phyloP scores from a whole-genome alignment of 495 filamentous ascomycete species.

The Neurospora terricola region DNA sequence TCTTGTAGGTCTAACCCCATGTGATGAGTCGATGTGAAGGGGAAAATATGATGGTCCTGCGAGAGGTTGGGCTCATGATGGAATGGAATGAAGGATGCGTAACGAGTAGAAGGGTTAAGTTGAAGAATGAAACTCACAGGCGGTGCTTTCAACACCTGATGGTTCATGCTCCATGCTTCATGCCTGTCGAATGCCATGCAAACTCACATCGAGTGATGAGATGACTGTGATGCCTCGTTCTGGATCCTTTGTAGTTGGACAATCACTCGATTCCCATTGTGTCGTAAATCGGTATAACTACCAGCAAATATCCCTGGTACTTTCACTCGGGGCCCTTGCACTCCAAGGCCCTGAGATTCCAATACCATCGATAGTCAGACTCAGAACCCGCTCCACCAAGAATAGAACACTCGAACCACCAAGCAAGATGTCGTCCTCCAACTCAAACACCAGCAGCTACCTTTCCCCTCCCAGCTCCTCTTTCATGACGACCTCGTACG shows the following conservation, averaged over 20 bases:
- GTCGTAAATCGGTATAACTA: neutral
- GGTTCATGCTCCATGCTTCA: neutral
- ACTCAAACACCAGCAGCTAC: neutral
- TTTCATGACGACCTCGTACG: neutral
- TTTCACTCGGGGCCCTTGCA: no score
- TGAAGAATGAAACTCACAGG: neutral
- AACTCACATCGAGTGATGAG: neutral
- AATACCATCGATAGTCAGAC: neutral
- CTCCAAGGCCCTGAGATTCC: neutral
- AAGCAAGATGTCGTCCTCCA: neutral
- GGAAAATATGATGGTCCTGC: neutral
- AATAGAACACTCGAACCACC: neutral
- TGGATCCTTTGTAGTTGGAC: neutral
- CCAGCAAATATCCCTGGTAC: neutral
- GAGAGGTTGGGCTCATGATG: neutral
- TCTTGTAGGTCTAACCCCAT: neutral
- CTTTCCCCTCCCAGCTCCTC: neutral
- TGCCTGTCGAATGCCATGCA: neutral
- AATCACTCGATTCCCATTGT: neutral
- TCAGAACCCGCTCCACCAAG: no score
- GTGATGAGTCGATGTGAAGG: neutral
- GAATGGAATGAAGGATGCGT: neutral
- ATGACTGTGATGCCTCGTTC: neutral
- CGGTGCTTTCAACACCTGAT: neutral
- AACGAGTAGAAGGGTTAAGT: neutral